Conservation (phyloP, 805 yeast genomes). For the Wickerhamiella nectarea region DNA sequence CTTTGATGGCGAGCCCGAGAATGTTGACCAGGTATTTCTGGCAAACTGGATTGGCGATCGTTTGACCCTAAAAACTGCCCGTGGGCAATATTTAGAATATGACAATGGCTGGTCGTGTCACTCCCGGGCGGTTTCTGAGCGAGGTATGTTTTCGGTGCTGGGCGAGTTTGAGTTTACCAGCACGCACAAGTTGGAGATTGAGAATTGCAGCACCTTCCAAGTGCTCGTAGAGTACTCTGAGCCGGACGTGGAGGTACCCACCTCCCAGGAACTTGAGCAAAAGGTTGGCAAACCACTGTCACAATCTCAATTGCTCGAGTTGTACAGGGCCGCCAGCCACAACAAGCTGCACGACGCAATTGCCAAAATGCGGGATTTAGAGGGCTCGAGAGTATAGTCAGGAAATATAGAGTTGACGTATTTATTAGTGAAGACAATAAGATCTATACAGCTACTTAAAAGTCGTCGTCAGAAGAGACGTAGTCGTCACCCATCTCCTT, state of each 20-base stretch:
- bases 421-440: too few relatives aligned
- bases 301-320: neutral
- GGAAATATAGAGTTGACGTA: too few relatives aligned
- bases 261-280: neutral
- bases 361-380: too few relatives aligned
- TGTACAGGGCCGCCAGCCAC: neutral
- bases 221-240: neutral
- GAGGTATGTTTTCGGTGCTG: neutral
- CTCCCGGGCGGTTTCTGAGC: neutral
- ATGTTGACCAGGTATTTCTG: neutral
- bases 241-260: neutral
- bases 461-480: constrained; percentile 91
- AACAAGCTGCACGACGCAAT: too few relatives aligned
- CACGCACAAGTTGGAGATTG: neutral
- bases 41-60: neutral
- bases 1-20: neutral
- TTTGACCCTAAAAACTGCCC: neutral
- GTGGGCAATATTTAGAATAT: neutral
- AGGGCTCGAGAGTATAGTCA: too few relatives aligned
- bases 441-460: constrained; percentile 30
- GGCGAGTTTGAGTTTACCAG: neutral
- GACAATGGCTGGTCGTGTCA: neutral
- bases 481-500: constrained; percentile 99
- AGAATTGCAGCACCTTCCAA: neutral
- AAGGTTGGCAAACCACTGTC: neutral